phyloP scores from a whole-genome alignment of 805 yeast genomes.

The Teunomyces panamensis region DNA sequence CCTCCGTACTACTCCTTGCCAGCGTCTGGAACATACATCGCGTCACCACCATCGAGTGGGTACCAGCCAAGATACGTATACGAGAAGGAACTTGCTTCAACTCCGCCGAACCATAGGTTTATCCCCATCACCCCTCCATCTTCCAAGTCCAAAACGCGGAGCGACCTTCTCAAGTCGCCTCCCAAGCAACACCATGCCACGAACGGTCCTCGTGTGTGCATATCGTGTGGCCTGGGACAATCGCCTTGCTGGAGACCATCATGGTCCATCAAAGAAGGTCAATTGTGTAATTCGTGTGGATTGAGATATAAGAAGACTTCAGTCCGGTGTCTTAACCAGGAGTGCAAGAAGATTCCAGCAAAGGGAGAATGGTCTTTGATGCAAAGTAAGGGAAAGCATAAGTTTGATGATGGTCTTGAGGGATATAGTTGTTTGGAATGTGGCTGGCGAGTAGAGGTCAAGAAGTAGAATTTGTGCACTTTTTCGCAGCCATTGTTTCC shows the following conservation, averaged over 20 bases:
- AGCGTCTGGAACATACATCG: background rate
- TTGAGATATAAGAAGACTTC: slow-evolving; percentile 90
- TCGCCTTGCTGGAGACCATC: slow-evolving; percentile 99
- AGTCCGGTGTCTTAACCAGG: slow-evolving; percentile 75
- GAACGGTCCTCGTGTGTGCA: slow-evolving; percentile 57
- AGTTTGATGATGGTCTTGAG: slow-evolving; percentile 37
- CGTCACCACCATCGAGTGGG: background rate
- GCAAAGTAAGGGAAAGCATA: slow-evolving; percentile 61
- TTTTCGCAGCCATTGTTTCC: slow-evolving; percentile 2
- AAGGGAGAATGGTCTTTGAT: slow-evolving; percentile 92
- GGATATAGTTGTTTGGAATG: slow-evolving; percentile 44
- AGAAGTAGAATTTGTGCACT: slow-evolving; percentile 8
- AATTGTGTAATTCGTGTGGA: slow-evolving; percentile 95
- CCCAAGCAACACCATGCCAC: slow-evolving; percentile 18
- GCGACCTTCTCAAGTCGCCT: slow-evolving; percentile 34
- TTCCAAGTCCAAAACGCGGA: slow-evolving; percentile 25
- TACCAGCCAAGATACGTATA: background rate
- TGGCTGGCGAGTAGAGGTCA: slow-evolving; percentile 42
- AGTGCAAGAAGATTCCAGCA: slow-evolving; percentile 88
- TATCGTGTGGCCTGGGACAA: slow-evolving; percentile 85
- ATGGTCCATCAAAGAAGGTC: slow-evolving; percentile 91
- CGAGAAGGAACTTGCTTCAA: background rate
- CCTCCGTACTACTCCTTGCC: background rate
- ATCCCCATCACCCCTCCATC: slow-evolving; percentile 44
- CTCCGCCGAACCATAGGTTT: slow-evolving; percentile 19